Evolutionary conservation across 331 rosid species (phyloP).

Genomic region (Acacia pycnantha): DNA sequence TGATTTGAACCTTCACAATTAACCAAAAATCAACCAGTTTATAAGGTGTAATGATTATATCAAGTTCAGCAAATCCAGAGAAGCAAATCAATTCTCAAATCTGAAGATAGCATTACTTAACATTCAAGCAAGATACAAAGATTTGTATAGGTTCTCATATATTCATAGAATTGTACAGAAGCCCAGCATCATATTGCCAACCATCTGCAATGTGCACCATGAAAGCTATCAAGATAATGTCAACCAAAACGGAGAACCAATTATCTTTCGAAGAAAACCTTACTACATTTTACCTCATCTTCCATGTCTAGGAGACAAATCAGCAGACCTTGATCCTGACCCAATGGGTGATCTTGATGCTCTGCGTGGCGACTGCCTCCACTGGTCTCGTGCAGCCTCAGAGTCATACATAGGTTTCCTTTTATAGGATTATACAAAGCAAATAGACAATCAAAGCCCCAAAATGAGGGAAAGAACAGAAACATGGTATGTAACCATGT

Average conservation of each 20-base stretch:
- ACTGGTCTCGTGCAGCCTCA: slow-evolving; percentile 60
- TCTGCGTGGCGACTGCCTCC: slow-evolving; percentile 67
- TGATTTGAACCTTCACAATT: background rate
- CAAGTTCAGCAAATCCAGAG: slow-evolving; percentile 1
- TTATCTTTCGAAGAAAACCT: background rate
- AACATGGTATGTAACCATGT: background rate
- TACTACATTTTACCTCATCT: slow-evolving; percentile 42
- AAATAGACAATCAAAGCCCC: slow-evolving; percentile 12
- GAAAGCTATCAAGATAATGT: slow-evolving; percentile 22
- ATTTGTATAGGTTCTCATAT: slow-evolving; percentile 19
- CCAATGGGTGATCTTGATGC: slow-evolving; percentile 75
- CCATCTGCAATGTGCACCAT: slow-evolving; percentile 25
- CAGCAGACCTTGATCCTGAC: slow-evolving; percentile 79
- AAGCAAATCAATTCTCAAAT: background rate
- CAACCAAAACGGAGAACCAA: slow-evolving; percentile 1
- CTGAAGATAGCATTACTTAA: background rate
- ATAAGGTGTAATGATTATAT: background rate
- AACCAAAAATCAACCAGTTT: background rate
- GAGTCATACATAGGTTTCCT: slow-evolving; percentile 66
- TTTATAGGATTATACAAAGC: slow-evolving; percentile 6
- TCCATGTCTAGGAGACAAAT: slow-evolving; percentile 70
- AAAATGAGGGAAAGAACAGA: background rate
- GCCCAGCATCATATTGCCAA: slow-evolving; percentile 26
- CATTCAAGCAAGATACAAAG: slow-evolving; percentile 20
- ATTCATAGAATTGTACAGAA: slow-evolving; percentile 29